Percentiles rank a stretch among this genome's conserved stretches.
Conservation (phyloP, 768 basidiomycete species). For the Mycena albidolilacea region DNA sequence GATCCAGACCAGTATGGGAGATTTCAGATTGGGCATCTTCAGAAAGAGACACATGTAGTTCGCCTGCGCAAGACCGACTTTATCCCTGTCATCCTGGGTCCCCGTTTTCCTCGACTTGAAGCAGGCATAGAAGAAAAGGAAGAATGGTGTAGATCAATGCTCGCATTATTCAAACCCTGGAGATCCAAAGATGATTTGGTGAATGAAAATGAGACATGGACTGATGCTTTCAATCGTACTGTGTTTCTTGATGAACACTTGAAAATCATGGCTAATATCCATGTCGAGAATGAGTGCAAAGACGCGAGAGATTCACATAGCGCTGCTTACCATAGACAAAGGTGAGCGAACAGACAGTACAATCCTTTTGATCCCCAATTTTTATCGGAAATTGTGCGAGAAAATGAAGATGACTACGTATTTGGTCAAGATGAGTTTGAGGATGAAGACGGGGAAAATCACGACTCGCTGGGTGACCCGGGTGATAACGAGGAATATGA, state of each 20-base stretch:
- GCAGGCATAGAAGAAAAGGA: background rate
- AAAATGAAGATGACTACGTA: background rate
- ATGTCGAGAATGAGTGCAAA: conserved; percentile 25
- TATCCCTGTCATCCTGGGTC: background rate
- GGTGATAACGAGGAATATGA: background rate
- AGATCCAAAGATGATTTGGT: background rate
- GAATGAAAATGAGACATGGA: conserved; percentile 5
- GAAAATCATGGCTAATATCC: background rate
- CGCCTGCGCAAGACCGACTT: background rate
- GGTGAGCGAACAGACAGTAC: background rate
- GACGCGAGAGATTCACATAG: conserved; percentile 9
- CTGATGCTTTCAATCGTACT: background rate
- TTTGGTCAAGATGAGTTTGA: background rate
- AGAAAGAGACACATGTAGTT: background rate
- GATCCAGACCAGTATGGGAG: background rate
- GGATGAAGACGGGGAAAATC: background rate
- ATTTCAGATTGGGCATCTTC: background rate
- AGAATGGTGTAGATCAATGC: background rate
- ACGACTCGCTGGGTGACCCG: background rate
- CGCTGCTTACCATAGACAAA: background rate
- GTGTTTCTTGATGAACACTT: background rate
- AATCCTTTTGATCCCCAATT: background rate
- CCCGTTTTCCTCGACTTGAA: background rate
- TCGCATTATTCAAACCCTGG: background rate
- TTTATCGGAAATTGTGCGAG: background rate